These are phyloP conservation scores for Pythium dissotocum DNA, from an alignment of 352 stramenopile genomes.

Conservation along the genomic window DNA sequence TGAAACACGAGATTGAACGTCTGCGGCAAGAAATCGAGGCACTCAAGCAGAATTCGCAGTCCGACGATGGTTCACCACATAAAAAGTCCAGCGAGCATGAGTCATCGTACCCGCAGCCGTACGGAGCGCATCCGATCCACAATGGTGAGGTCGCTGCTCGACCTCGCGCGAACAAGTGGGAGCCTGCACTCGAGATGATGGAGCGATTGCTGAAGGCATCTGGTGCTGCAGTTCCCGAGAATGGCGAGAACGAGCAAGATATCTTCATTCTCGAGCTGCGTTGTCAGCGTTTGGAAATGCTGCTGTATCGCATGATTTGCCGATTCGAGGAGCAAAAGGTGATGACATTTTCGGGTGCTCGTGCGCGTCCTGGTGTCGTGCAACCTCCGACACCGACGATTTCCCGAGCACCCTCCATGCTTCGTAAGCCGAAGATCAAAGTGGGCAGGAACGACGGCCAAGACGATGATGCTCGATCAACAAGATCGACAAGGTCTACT, in stretches of 20 bases:
- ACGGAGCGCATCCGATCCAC: constrained; percentile 27
- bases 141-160: constrained; percentile 22
- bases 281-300: constrained; percentile 76
- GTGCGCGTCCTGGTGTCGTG: constrained; percentile 24
- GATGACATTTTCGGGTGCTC: constrained; percentile 52
- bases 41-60: constrained; percentile 23
- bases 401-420: constrained; percentile 28
- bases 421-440: constrained; percentile 52
- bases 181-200: constrained; percentile 81
- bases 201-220: constrained; percentile 65
- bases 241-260: constrained; percentile 41
- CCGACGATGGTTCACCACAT: background rate
- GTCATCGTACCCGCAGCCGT: constrained; percentile 21
- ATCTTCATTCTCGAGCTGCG: constrained; percentile 49
- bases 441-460: constrained; percentile 38
- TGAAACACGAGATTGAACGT: constrained; percentile 77
- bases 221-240: constrained; percentile 43
- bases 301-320: constrained; percentile 86
- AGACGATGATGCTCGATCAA: constrained; percentile 40
- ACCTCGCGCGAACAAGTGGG: constrained; percentile 66
- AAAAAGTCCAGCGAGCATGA: constrained; percentile 1
- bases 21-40: constrained; percentile 62
- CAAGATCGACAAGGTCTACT: constrained; percentile 34
- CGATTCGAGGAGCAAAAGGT: constrained; percentile 84
- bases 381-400: constrained; percentile 15